Percentiles rank a stretch among this genome's conserved stretches.
Conservation (phyloP, 495 filamentous ascomycete genomes). For the Viridothelium virens region DNA sequence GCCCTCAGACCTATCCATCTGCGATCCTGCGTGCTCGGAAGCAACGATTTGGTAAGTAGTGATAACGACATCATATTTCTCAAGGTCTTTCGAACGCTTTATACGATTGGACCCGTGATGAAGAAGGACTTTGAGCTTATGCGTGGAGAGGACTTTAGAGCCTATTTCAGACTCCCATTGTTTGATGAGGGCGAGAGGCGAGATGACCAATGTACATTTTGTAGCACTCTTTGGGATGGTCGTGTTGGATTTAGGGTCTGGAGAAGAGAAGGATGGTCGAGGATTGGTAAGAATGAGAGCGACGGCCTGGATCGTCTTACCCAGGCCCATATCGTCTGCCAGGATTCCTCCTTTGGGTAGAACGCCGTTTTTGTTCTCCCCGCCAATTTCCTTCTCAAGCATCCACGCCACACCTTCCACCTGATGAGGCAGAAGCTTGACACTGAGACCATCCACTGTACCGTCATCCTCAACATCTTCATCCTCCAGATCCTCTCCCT, state of each 20-base stretch:
- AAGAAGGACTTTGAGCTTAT: conserved; percentile 68
- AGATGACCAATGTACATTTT: conserved; percentile 81
- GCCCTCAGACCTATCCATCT: conserved; percentile 36
- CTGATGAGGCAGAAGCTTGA: conserved; percentile 85
- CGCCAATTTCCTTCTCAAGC: conserved; percentile 76
- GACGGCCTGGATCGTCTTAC: conserved; percentile 78
- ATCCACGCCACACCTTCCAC: conserved; percentile 90
- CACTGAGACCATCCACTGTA: conserved; percentile 72
- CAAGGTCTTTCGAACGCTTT: conserved; percentile 64
- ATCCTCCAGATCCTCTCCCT: conserved; percentile 43
- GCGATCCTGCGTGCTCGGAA: conserved; percentile 70
- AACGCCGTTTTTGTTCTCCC: conserved; percentile 62
- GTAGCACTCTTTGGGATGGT: conserved; percentile 43
- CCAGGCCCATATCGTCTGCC: conserved; percentile 80
- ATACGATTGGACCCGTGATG: conserved; percentile 84
- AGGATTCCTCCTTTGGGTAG: conserved; percentile 80
- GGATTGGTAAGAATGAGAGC: conserved; percentile 74
- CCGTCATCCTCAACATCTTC: conserved; percentile 66
- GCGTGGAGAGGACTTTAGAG: conserved; percentile 59
- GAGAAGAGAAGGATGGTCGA: conserved; percentile 50
- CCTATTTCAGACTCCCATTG: conserved; percentile 95
- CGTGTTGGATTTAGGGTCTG: conserved; percentile 48
- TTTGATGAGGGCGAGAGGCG: conserved; percentile 89
- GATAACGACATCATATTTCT: conserved; percentile 88
- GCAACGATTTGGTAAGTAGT: conserved; percentile 93